Evolutionary conservation across 1,284 basidiomycete genomes (phyloP).

Genomic region (Leccinum ponderosum): DNA sequence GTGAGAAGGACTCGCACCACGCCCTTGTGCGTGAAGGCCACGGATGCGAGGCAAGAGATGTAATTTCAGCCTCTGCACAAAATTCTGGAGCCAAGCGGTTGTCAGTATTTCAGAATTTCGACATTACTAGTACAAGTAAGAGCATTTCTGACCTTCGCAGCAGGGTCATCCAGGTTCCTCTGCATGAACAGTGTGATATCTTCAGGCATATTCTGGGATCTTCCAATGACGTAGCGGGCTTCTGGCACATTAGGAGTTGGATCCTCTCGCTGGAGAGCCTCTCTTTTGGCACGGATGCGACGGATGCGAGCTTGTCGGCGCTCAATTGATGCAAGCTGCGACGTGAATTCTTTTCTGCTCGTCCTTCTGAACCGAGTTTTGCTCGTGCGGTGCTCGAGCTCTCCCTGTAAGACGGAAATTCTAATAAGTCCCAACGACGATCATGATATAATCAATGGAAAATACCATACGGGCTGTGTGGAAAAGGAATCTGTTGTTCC

Average conservation of each 20-base stretch:
- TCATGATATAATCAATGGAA: not conserved
- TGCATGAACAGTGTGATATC: not conserved
- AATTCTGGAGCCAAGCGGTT: too few species aligned
- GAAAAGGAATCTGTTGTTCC: not conserved
- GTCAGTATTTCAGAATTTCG: too few species aligned
- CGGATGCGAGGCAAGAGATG: not conserved
- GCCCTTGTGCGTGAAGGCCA: not conserved
- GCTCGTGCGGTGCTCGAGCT: not conserved
- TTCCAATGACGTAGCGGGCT: not conserved
- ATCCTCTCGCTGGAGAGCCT: not conserved
- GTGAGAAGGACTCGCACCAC: not conserved
- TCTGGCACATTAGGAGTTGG: not conserved
- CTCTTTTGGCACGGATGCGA: not conserved
- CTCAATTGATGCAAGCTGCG: not conserved
- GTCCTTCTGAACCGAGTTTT: not conserved
- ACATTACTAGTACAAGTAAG: too few species aligned
- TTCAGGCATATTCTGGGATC: not conserved
- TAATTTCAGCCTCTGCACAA: too few species aligned
- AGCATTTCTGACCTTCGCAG: not conserved
- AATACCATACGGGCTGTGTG: not conserved
- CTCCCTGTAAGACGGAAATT: not conserved
- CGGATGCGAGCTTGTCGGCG: not conserved
- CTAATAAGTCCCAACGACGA: not conserved
- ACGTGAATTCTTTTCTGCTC: fast-evolving
- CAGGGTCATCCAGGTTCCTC: not conserved